Evolutionary conservation across 1,139 yeast species (phyloP).

Genomic region (Lodderomyces jiufengensis): DNA sequence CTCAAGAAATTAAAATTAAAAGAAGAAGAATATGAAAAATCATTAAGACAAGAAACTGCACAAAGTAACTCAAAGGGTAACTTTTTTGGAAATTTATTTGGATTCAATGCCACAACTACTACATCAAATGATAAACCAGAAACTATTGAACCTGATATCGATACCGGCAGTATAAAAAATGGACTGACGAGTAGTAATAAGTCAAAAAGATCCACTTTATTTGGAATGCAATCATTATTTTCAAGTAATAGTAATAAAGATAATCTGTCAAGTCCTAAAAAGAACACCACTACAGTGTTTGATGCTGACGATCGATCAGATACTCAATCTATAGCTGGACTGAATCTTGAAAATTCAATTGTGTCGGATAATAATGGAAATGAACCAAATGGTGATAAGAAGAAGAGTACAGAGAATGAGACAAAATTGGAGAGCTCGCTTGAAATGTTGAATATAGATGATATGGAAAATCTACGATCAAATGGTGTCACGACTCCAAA

Average conservation of each 20-base stretch:
- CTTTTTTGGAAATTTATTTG: constrained; percentile 12
- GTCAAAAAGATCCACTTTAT: constrained; percentile 1
- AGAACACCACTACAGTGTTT: constrained; percentile 1
- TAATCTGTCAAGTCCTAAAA: neutral
- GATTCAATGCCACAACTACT: constrained; percentile 5
- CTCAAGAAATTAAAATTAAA: constrained; percentile 33
- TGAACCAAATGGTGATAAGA: constrained; percentile 6
- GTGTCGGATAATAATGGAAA: neutral
- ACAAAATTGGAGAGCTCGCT: neutral
- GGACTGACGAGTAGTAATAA: neutral
- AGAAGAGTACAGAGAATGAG: neutral
- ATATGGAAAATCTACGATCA: neutral
- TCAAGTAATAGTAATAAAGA: neutral
- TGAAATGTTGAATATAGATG: neutral
- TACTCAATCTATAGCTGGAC: constrained; percentile 1
- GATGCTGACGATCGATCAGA: constrained; percentile 3
- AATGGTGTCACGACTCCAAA: neutral
- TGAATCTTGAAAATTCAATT: too few relatives aligned
- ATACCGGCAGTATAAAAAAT: neutral
- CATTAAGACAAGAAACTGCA: constrained; percentile 6
- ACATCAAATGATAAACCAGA: neutral
- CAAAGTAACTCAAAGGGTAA: constrained; percentile 6
- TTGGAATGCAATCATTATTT: constrained; percentile 3
- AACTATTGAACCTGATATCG: neutral
- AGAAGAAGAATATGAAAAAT: constrained; percentile 39